phyloP scores from a whole-genome alignment of 2,329 filamentous ascomycete species.

The Camillea tinctor region DNA sequence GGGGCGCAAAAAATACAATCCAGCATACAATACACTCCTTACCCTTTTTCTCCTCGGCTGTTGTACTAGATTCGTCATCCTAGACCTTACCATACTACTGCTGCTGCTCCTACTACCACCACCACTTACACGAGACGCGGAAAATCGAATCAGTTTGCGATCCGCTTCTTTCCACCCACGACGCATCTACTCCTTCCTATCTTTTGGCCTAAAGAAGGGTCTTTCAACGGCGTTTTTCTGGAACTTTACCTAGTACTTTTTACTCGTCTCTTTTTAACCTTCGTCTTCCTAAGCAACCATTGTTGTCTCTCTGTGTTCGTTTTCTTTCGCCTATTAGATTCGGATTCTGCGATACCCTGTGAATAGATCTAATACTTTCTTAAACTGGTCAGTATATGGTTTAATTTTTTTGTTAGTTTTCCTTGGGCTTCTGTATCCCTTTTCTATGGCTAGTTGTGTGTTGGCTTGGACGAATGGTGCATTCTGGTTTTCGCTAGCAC shows the following conservation, averaged over 20 bases:
- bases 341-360: slow-evolving; percentile 34
- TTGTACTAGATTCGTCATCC: slow-evolving; percentile 16
- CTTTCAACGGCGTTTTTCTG: slow-evolving; percentile 24
- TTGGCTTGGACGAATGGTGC: background rate
- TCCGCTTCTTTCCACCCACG: slow-evolving; percentile 14
- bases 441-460: background rate
- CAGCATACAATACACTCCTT: slow-evolving; percentile 10
- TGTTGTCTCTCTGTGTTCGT: slow-evolving; percentile 18
- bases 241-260: slow-evolving; percentile 14
- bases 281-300: slow-evolving; percentile 22
- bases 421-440: background rate
- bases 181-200: slow-evolving; percentile 12
- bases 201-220: slow-evolving; percentile 14
- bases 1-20: slow-evolving; percentile 2
- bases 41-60: slow-evolving; percentile 7
- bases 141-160: slow-evolving; percentile 17
- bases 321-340: slow-evolving; percentile 29
- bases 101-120: too few species aligned
- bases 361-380: slow-evolving; percentile 33
- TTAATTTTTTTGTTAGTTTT: slow-evolving; percentile 5
- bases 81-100: slow-evolving; percentile 8
- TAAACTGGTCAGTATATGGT: slow-evolving; percentile 28
- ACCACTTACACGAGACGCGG: slow-evolving; percentile 15
- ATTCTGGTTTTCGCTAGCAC: background rate
- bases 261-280: slow-evolving; percentile 19